These are phyloP conservation scores for Paracamarosporium sp. DNA, from an alignment of 2,329 filamentous ascomycete species.

Conservation along the genomic window DNA sequence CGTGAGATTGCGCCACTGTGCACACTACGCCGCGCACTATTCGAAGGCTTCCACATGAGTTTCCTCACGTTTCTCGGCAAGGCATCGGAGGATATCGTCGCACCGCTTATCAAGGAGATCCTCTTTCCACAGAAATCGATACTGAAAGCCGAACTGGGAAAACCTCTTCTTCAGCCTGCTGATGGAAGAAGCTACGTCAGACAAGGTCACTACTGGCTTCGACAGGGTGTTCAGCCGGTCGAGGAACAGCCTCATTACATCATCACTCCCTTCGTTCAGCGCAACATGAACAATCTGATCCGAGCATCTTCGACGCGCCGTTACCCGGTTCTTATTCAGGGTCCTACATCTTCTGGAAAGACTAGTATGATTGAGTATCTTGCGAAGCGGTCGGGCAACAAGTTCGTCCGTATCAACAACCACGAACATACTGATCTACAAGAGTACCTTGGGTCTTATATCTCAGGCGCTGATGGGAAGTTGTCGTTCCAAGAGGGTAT, in stretches of 20 bases:
- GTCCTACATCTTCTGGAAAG: slow-evolving; percentile 95
- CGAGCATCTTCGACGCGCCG: slow-evolving; percentile 89
- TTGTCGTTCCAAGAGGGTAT: slow-evolving; percentile 92
- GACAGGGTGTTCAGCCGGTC: slow-evolving; percentile 71
- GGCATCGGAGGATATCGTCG: slow-evolving; percentile 78
- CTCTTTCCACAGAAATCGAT: slow-evolving; percentile 76
- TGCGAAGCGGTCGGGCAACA: slow-evolving; percentile 95
- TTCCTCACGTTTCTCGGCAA: slow-evolving; percentile 89
- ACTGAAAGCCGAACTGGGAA: slow-evolving; percentile 74
- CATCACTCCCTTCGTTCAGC: slow-evolving; percentile 91
- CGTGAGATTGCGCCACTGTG: slow-evolving; percentile 84
- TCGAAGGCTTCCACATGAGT: slow-evolving; percentile 97
- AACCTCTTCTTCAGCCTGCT: slow-evolving; percentile 76
- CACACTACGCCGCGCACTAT: slow-evolving; percentile 83
- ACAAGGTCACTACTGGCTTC: slow-evolving; percentile 91
- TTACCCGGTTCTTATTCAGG: slow-evolving; percentile 94
- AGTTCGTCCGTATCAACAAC: slow-evolving; percentile 98
- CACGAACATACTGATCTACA: slow-evolving; percentile 98
- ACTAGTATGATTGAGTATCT: slow-evolving; percentile 99
- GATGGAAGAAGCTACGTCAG: slow-evolving; percentile 81
- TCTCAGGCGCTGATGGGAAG: slow-evolving; percentile 84
- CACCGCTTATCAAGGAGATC: slow-evolving; percentile 80
- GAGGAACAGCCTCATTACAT: slow-evolving; percentile 89
- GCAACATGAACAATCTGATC: slow-evolving; percentile 93
- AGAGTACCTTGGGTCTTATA: slow-evolving; percentile 94